Evolutionary conservation across 2,329 filamentous ascomycete species (phyloP), one percentile per base, ranked within the genome.

Genomic region (Stemphylium vesicarium): DNA sequence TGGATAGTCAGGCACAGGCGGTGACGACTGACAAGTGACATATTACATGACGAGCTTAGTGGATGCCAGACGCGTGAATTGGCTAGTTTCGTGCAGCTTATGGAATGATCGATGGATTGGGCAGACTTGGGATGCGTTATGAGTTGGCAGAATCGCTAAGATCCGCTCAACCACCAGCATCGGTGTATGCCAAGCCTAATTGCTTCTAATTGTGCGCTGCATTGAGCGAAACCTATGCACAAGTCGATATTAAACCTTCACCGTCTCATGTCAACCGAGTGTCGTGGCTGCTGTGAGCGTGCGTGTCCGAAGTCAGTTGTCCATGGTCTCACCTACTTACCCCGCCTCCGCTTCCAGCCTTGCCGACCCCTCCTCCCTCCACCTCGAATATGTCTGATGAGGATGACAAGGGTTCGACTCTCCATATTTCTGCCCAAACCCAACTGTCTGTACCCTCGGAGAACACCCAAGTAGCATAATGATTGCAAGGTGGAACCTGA

Each of bases 21-120:
- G 73, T 75, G 73, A 75, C 72, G 57, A 58, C 54, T 64, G 67
- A 75, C 72, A 57, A 59, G 56, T 65, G 66, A 70, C 67, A 75
- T 62, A 67, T 66, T 72, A 69, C 71, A 73, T 72, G 71, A 73
- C 68, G 71, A 69, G 60, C 62, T 59, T 62, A 62, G 60, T 56
- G 60, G 59, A 64, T 48, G 55, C 54, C 51, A 50, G 60, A 51
- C 51, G 50, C 57, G 49, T 56, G 60, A 65, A 65, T 50, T 64
- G 69, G 70, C 66, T 72, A 72, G 70, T 58, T 64, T 61, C 63
- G 65, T 65, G 66, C 66, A 57, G 69, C 69, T 72, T 70, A 66
- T 70, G 66, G 64, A 57, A 54, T 58, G 61, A 58, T 57, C 44
- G 59, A 56, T 57, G 62, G 60, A 69, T 71, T 68, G 66, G 66